These are phyloP conservation scores for Geotrichum klebahnii DNA, from an alignment of 1,139 yeast species.

Conservation along the genomic window DNA sequence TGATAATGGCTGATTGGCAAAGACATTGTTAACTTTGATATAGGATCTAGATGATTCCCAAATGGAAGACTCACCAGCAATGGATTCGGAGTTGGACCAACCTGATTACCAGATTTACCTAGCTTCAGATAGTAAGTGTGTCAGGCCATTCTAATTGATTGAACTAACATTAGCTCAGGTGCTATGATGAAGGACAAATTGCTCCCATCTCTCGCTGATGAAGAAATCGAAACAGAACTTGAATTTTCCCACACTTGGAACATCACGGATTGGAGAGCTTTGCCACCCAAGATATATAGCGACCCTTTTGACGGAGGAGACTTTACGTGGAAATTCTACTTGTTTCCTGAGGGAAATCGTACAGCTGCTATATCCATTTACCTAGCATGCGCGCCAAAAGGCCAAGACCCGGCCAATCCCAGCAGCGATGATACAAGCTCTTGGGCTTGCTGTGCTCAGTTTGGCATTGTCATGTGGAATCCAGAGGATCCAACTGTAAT, in stretches of 20 bases:
- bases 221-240: constrained; percentile 41
- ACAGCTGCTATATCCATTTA: constrained; percentile 36
- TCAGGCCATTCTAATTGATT: neutral
- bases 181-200: constrained; percentile 29
- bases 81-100: neutral
- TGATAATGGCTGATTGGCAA: neutral
- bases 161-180: neutral
- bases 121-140: neutral
- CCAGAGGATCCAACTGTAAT: constrained; percentile 63
- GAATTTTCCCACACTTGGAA: constrained; percentile 62
- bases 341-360: constrained; percentile 65
- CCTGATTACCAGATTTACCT: neutral
- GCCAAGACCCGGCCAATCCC: constrained; percentile 13
- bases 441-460: constrained; percentile 90
- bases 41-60: neutral
- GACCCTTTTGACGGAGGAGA: constrained; percentile 64
- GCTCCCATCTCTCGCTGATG: constrained; percentile 33
- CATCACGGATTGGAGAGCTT: constrained; percentile 58
- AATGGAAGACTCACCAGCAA: neutral
- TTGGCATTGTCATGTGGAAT: constrained; percentile 80
- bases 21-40: neutral
- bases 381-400: constrained; percentile 35
- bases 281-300: constrained; percentile 48
- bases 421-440: neutral
- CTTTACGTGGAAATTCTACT: constrained; percentile 65